These are phyloP conservation scores for Penicillium sp. DNA, from an alignment of 2,329 filamentous ascomycete genomes.

Conservation along the genomic window DNA sequence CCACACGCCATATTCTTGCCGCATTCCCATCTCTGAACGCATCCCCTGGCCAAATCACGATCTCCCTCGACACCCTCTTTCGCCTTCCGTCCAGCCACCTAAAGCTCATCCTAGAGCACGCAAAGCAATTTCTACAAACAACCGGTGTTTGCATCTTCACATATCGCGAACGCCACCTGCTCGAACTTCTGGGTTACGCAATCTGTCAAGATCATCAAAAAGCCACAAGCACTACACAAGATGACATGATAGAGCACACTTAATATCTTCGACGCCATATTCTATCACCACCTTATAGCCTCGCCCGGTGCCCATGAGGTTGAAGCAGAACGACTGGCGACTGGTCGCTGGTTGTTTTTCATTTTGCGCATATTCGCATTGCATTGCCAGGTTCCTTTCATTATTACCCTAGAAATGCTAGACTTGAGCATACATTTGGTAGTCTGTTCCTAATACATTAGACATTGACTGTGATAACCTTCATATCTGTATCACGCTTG, in stretches of 20 bases:
- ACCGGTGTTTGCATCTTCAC: conserved; percentile 17
- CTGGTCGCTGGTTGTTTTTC: neutral
- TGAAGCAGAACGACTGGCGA: neutral
- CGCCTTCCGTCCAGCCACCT: conserved; percentile 1
- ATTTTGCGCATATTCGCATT: neutral
- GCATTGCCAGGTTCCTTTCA: neutral
- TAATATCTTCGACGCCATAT: neutral
- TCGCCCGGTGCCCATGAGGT: neutral
- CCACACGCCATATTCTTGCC: conserved; percentile 6
- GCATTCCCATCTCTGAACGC: neutral
- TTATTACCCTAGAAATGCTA: neutral
- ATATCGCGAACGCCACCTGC: conserved; percentile 23
- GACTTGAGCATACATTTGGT: neutral
- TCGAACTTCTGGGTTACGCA: conserved; percentile 22
- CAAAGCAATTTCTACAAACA: conserved; percentile 12
- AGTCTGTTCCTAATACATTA: neutral
- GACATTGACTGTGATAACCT: neutral
- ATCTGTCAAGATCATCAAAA: conserved; percentile 21
- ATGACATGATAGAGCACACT: neutral
- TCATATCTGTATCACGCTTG: neutral
- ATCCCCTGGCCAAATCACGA: conserved; percentile 8
- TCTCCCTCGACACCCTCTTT: conserved; percentile 15
- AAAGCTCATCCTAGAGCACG: conserved; percentile 7
- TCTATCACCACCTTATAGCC: neutral
- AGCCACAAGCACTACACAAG: neutral